Conservation (phyloP, 805 yeast species). For the Candida ipomoeae region DNA sequence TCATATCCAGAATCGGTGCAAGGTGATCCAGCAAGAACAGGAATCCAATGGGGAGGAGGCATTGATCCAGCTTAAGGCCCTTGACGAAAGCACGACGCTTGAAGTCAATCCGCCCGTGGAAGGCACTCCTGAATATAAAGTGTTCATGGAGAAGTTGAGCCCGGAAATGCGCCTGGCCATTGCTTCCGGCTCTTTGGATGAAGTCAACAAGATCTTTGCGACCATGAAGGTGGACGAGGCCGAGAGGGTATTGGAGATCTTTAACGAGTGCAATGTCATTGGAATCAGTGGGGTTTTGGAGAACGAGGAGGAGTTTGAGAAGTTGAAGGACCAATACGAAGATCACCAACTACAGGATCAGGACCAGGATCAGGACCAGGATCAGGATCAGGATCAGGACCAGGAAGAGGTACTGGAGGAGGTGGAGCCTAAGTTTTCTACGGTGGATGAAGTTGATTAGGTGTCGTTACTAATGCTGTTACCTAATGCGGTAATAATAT, state of each 20-base stretch:
- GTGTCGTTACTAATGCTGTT: no score
- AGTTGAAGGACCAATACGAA: constrained; percentile 46
- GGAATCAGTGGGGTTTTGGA: constrained; percentile 75
- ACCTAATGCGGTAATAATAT: no score
- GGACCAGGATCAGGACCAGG: neutral
- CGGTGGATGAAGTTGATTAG: constrained; percentile 12
- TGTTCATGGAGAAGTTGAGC: constrained; percentile 54
- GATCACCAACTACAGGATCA: constrained; percentile 16
- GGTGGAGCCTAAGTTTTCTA: constrained; percentile 1
- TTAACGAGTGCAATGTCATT: constrained; percentile 78
- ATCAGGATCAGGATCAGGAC: neutral
- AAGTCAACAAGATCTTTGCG: constrained; percentile 79
- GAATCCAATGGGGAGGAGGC: constrained; percentile 55
- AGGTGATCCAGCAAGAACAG: constrained; percentile 54
- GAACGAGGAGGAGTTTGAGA: constrained; percentile 63
- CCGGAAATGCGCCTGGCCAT: constrained; percentile 69
- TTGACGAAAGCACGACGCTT: constrained; percentile 78
- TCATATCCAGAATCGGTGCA: constrained; percentile 76
- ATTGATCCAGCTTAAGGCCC: constrained; percentile 79
- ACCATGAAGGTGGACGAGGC: constrained; percentile 72
- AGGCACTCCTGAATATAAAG: constrained; percentile 51
- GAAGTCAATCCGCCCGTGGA: constrained; percentile 63
- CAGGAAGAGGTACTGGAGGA: neutral
- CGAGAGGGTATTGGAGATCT: constrained; percentile 65
- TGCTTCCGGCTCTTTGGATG: constrained; percentile 65